Percentiles rank a stretch among this genome's conserved stretches.
Conservation (phyloP, 495 filamentous ascomycete species). For the Tuber calosporum region DNA sequence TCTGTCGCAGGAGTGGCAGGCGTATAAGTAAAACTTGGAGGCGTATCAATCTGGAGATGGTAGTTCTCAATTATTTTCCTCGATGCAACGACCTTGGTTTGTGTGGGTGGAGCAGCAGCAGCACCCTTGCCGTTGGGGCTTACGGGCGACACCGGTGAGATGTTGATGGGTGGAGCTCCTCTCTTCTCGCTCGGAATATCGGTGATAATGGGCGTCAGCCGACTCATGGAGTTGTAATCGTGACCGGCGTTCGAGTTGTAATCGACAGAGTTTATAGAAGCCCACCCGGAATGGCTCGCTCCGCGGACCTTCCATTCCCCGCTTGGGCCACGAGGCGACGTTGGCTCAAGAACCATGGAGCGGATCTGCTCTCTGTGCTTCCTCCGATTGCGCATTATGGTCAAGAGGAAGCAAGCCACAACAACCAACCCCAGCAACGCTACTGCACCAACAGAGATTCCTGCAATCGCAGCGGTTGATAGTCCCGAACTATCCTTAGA, state of each 20-base stretch:
- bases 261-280: slow-evolving; percentile 24
- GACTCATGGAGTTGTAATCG: slow-evolving; percentile 22
- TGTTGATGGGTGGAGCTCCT: slow-evolving; percentile 11
- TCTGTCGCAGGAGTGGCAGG: slow-evolving; percentile 18
- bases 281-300: slow-evolving; percentile 14
- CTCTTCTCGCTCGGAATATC: slow-evolving; percentile 25
- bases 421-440: slow-evolving; percentile 13
- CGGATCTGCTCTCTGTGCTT: slow-evolving; percentile 16
- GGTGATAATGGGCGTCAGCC: slow-evolving; percentile 19
- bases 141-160: slow-evolving; percentile 27
- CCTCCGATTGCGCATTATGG: slow-evolving; percentile 15
- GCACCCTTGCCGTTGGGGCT: slow-evolving; percentile 20
- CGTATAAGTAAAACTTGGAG: slow-evolving; percentile 17
- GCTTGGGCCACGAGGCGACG: slow-evolving; percentile 20
- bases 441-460: slow-evolving; percentile 27
- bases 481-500: slow-evolving; percentile 8
- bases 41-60: slow-evolving; percentile 13
- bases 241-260: slow-evolving; percentile 8
- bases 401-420: slow-evolving; percentile 17
- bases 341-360: slow-evolving; percentile 22
- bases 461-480: slow-evolving; percentile 19
- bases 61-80: slow-evolving; percentile 21
- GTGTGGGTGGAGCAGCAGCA: slow-evolving; percentile 13
- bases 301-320: slow-evolving; percentile 16
- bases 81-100: slow-evolving; percentile 12